Evolutionary conservation across 495 filamentous ascomycete genomes (phyloP), one percentile per base, ranked within the genome.

Genomic region (Xanthoparmelia taractica): DNA sequence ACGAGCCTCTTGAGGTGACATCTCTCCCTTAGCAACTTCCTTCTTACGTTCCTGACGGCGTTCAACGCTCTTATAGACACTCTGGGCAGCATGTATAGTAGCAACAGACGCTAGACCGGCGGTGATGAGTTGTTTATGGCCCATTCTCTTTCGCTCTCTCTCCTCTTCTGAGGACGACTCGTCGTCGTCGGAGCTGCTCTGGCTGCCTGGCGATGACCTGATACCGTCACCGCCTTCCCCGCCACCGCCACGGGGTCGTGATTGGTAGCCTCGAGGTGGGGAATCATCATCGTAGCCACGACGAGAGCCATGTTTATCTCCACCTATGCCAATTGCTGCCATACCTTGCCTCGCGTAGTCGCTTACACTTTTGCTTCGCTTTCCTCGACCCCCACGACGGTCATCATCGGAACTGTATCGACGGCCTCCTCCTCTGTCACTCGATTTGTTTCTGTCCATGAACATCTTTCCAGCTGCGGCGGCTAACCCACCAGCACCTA

Each of bases 31-130:
- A 40, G 79, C 78, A 27, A 96, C 82, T 59, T 85, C 81, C 70
- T 87, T 82, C 66, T 84, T 79, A 64, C 90, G 80, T 64, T 85
- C 76, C 58, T 91, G 82, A 45, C 88, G 84, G 67, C 87, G 86
- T 73, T 89, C 86, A 77, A 92, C 81, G 69, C 83, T 87, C 66
- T 82, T 79, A 75, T 92, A 89, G 61, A 96, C 80, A 61, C 80
- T 85, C 72, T 95, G 87, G 11, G 87, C 90, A 55, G 91, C 90
- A 75, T 95, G 91, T 65, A 96, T 91, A 43, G 92, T 94, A 61
- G 92, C 92, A 63, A 95, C 87, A 59, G 87, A 87, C 38, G 92
- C 92, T 67, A 96, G 74, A 48, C 91, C 90, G 55, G 89, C 85
- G 56, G 91, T 92, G 64, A 96, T 68, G 70, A 92, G 73, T 80